Conservation (phyloP, 768 basidiomycete species). For the Russula compacta region DNA sequence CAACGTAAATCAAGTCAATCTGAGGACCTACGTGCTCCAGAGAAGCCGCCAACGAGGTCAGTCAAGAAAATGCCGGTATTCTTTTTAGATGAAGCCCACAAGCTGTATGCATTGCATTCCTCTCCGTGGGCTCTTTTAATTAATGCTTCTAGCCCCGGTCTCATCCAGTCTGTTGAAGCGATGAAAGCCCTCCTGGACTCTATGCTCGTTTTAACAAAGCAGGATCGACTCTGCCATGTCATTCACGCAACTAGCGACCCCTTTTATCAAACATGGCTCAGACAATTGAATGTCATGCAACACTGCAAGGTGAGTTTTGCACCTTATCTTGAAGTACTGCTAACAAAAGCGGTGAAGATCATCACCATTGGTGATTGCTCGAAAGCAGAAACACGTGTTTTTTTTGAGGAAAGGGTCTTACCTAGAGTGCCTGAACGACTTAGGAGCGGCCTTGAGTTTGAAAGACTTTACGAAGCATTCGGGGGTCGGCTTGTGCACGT, state of each 20-base stretch:
- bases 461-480: slow-evolving; percentile 65
- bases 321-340: not conserved
- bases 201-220: slow-evolving; percentile 81
- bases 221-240: slow-evolving; percentile 76
- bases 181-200: slow-evolving; percentile 83
- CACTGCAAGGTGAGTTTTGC: slow-evolving; percentile 56
- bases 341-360: slow-evolving; percentile 35
- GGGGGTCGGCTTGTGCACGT: slow-evolving; percentile 81
- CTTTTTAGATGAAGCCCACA: slow-evolving; percentile 83
- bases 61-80: slow-evolving; percentile 70
- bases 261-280: slow-evolving; percentile 77
- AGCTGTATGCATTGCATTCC: slow-evolving; percentile 41
- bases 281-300: slow-evolving; percentile 72
- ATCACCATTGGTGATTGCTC: slow-evolving; percentile 75
- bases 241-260: slow-evolving; percentile 78
- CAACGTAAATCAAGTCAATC: slow-evolving; percentile 4
- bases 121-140: not conserved
- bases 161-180: slow-evolving; percentile 68
- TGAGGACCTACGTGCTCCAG: slow-evolving; percentile 24
- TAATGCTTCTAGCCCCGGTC: slow-evolving; percentile 41
- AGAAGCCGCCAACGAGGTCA: slow-evolving; percentile 28
- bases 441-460: slow-evolving; percentile 51
- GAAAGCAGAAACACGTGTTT: slow-evolving; percentile 58
- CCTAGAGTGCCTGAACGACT: slow-evolving; percentile 63
- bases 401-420: slow-evolving; percentile 54